Base-by-base conservation (phyloP, 495 filamentous ascomycete genomes). In the Bacidia gigantensis region DNA sequence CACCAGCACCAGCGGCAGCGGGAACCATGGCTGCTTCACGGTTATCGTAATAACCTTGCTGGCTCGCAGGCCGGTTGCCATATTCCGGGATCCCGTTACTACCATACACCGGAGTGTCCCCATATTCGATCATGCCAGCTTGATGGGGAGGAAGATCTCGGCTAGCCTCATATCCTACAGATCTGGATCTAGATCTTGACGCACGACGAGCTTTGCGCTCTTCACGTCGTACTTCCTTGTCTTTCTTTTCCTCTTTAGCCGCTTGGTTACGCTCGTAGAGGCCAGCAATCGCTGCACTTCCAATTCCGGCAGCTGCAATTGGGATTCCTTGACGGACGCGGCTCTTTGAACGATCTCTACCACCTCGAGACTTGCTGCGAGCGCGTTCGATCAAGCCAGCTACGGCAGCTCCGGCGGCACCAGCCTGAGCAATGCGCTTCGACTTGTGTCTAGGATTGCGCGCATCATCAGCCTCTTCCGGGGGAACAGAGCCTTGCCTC, bases 111-210 rank as follows among this genome's bases (percentile, higher is more conserved):
- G 81, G 80, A 44, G 78, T 73, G 42, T 77, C 74, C 55, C 84
- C 87, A 68, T 90, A 90, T 65, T 89, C 84, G 69, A 93, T 86
- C 68, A 92, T 72, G 53, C 79, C 82, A 72, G 79, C 65, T 65
- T 82, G 77, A 71, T 70, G 76, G 69, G 77, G 69, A 69, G 76
- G 69, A 39, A 67, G 78, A 65, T 77, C 73, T 56, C 72, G 71
- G 32, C 69, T 65, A 55, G 74, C 74, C 61, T 80, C 76, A 53
- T 74, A 65, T 48, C 73, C 72, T 59, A 76, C 72, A 64, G 78
- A 80, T 60, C 70, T 71, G 29, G 73, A 76, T 53, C 72, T 65
- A 7, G 78, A 80, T 50, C 74, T 72, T 10, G 24, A n/a, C n/a
- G n/a, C n/a, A n/a, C n/a, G n/a, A n/a, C n/a, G n/a, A n/a, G n/a